These are phyloP conservation scores for Salix arbutifolia DNA, from an alignment of 345 rosid genomes.

Conservation along the genomic window DNA sequence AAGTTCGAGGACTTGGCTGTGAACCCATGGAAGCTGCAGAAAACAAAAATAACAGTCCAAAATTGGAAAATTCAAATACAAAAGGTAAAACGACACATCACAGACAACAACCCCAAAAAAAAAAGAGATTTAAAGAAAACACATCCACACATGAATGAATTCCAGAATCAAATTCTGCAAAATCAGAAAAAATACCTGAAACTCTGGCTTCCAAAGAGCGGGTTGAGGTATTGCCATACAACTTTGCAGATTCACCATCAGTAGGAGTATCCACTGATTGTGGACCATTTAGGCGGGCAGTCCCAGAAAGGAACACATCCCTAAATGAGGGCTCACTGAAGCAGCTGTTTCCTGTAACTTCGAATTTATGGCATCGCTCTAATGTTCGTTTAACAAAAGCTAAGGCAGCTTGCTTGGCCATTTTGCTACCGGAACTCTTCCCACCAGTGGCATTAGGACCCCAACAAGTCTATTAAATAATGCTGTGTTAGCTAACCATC, in stretches of 20 bases:
- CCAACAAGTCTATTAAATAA: slow-evolving; percentile 53
- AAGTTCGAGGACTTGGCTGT: slow-evolving; percentile 45
- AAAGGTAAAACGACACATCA: background rate
- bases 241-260: slow-evolving; percentile 49
- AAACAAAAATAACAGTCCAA: slow-evolving; percentile 18
- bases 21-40: slow-evolving; percentile 63
- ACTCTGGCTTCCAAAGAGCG: slow-evolving; percentile 34
- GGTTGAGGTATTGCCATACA: slow-evolving; percentile 18
- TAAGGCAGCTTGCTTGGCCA: slow-evolving; percentile 79
- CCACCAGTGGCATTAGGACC: slow-evolving; percentile 58
- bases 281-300: slow-evolving; percentile 33
- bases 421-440: slow-evolving; percentile 72
- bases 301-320: slow-evolving; percentile 52
- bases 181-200: slow-evolving; percentile 33
- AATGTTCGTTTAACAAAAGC: slow-evolving; percentile 75
- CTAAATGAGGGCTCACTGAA: slow-evolving; percentile 69
- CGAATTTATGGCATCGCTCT: slow-evolving; percentile 61
- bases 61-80: background rate
- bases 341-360: slow-evolving; percentile 80
- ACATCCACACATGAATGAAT: background rate
- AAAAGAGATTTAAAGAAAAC: background rate
- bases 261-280: slow-evolving; percentile 33
- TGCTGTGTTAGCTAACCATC: slow-evolving; percentile 5
- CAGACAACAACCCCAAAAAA: background rate
- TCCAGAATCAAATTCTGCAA: slow-evolving; percentile 3